These are phyloP conservation scores for Pichia californica DNA, from an alignment of 805 yeast species.

Conservation along the genomic window DNA sequence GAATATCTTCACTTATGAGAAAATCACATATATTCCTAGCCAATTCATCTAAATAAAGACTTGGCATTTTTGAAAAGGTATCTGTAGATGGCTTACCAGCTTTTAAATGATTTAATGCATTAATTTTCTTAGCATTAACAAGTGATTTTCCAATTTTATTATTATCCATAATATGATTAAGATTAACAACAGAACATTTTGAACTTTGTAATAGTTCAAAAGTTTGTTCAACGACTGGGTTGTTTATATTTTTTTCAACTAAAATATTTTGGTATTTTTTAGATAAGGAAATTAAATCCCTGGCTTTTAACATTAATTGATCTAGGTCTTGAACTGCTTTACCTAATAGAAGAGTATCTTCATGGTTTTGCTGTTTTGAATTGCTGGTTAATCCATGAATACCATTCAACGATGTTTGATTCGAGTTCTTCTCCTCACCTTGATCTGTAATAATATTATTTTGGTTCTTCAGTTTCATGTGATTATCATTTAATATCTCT, in stretches of 20 bases:
- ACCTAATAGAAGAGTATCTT: constrained; percentile 55
- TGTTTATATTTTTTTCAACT: constrained; percentile 9
- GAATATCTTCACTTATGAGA: constrained; percentile 37
- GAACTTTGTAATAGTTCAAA: constrained; percentile 24
- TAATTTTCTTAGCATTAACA: constrained; percentile 17
- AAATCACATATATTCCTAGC: constrained; percentile 78
- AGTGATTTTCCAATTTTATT: constrained; percentile 23
- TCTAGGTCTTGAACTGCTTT: constrained; percentile 72
- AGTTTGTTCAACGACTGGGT: constrained; percentile 19
- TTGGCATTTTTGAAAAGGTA: constrained; percentile 16
- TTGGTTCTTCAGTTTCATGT: neutral
- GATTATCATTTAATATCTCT: constrained; percentile 41
- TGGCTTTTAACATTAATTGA: constrained; percentile 70
- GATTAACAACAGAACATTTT: constrained; percentile 22
- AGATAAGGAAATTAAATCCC: constrained; percentile 58
- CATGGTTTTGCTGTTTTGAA: constrained; percentile 47
- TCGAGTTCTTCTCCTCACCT: neutral
- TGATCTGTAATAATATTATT: neutral
- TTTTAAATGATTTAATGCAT: constrained; percentile 18
- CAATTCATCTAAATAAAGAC: constrained; percentile 47
- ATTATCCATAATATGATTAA: constrained; percentile 24
- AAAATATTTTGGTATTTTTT: constrained; percentile 32
- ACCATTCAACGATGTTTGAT: constrained; percentile 33
- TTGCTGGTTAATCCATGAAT: constrained; percentile 61
- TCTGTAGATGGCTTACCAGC: constrained; percentile 1